phyloP scores from a whole-genome alignment of 805 yeast genomes.

The Candida rishiriensis region DNA sequence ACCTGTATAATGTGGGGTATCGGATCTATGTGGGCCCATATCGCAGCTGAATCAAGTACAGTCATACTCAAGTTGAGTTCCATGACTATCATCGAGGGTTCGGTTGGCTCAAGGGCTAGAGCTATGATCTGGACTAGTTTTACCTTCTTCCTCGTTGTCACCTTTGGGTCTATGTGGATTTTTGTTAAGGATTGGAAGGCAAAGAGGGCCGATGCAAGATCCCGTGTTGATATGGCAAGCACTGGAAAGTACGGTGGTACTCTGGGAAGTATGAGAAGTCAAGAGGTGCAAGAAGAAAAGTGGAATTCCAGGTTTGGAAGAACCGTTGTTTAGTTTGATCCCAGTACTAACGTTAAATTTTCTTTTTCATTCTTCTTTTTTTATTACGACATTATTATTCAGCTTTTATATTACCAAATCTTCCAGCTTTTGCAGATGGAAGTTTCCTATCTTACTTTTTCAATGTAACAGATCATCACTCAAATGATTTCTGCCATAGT shows the following conservation, averaged over 20 bases:
- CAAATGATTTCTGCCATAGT: too few species aligned
- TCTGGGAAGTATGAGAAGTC: background rate
- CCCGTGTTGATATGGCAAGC: too few species aligned
- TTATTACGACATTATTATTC: too few species aligned
- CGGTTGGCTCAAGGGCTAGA: slow-evolving; percentile 47
- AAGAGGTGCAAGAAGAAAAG: background rate
- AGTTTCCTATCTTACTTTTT: too few species aligned
- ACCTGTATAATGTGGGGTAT: slow-evolving; percentile 54
- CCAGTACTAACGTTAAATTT: too few species aligned
- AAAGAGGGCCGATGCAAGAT: too few species aligned
- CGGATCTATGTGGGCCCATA: slow-evolving; percentile 61
- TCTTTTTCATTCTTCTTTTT: too few species aligned
- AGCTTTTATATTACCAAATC: too few species aligned
- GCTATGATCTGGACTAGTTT: slow-evolving; percentile 62
- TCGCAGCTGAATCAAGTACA: slow-evolving; percentile 44
- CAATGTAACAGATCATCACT: too few species aligned
- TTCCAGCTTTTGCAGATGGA: too few species aligned
- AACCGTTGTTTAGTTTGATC: background rate
- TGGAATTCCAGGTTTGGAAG: background rate
- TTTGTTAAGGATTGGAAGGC: slow-evolving; percentile 22
- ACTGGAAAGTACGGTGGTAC: too few species aligned
- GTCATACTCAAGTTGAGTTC: slow-evolving; percentile 46
- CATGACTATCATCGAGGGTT: slow-evolving; percentile 41
- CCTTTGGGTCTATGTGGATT: slow-evolving; percentile 33
- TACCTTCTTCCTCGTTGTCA: slow-evolving; percentile 39